phyloP scores from a whole-genome alignment of 306 rosid genomes.

The Medicago arabica region DNA sequence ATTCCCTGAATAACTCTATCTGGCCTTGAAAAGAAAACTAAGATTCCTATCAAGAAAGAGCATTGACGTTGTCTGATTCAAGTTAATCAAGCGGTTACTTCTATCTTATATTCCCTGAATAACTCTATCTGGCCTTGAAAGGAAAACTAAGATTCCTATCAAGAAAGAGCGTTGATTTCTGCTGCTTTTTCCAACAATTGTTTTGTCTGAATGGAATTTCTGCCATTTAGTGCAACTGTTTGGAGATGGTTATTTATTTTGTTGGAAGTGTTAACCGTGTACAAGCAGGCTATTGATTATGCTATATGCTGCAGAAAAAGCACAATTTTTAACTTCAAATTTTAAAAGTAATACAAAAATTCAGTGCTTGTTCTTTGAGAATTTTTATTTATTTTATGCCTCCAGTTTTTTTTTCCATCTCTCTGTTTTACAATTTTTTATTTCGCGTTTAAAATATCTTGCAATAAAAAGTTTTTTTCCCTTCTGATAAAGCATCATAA shows the following conservation, averaged over 20 bases:
- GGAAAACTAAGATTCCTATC: neutral
- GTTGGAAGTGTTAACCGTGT: neutral
- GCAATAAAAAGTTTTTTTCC: neutral
- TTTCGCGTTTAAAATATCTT: neutral
- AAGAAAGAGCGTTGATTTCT: slow-evolving; percentile 8
- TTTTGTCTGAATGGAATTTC: neutral
- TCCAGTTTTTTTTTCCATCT: neutral
- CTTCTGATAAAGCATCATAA: neutral
- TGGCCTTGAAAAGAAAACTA: neutral
- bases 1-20: neutral
- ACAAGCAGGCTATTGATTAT: neutral
- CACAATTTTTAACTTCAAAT: neutral
- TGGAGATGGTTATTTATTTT: neutral
- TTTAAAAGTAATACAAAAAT: slow-evolving; percentile 8
- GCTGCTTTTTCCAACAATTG: neutral
- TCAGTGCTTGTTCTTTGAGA: neutral
- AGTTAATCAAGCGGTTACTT: neutral
- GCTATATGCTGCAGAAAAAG: slow-evolving; percentile 11
- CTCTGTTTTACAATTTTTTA: neutral
- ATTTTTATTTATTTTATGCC: neutral
- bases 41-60: neutral
- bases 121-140: neutral
- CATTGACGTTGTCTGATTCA: neutral
- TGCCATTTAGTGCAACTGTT: slow-evolving; percentile 20
- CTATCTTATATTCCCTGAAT: slow-evolving; percentile 2